These are phyloP conservation scores for Cytospora chrysosperma DNA, from an alignment of 2,329 filamentous ascomycete species.

Conservation along the genomic window DNA sequence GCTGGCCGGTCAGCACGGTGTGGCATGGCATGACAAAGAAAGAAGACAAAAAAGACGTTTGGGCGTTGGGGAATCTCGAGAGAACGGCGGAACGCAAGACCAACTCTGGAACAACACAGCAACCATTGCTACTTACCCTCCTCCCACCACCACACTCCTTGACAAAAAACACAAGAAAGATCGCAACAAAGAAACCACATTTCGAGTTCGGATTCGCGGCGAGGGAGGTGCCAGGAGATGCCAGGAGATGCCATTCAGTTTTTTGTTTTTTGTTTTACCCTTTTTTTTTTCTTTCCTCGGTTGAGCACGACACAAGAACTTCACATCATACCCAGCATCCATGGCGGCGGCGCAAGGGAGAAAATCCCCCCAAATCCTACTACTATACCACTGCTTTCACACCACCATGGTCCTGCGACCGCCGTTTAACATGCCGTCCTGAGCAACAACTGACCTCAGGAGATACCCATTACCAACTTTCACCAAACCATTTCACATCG, in stretches of 20 bases:
- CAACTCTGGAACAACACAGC: neutral
- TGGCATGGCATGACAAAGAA: neutral
- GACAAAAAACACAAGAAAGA: neutral
- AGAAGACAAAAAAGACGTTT: constrained; percentile 1
- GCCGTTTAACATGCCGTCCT: constrained; percentile 15
- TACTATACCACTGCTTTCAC: constrained; percentile 21
- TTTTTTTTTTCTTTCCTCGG: too few species aligned
- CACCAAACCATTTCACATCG: constrained; percentile 1
- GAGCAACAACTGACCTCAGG: constrained; percentile 19
- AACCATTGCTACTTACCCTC: neutral
- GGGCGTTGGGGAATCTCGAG: constrained; percentile 4
- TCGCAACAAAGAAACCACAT: neutral
- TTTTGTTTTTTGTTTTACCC: constrained; percentile 5
- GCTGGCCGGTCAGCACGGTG: constrained; percentile 20
- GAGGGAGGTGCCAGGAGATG: neutral
- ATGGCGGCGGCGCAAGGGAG: constrained; percentile 22
- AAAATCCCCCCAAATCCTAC: constrained; percentile 16
- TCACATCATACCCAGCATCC: constrained; percentile 15
- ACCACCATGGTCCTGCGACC: constrained; percentile 17
- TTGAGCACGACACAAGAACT: constrained; percentile 9
- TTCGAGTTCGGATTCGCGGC: neutral
- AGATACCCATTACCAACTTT: constrained; percentile 3
- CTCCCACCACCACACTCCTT: constrained; percentile 3
- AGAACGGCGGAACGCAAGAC: constrained; percentile 1
- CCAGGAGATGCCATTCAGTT: neutral